phyloP scores from a whole-genome alignment of 2,329 filamentous ascomycete species.

The Canariomyces notabilis region DNA sequence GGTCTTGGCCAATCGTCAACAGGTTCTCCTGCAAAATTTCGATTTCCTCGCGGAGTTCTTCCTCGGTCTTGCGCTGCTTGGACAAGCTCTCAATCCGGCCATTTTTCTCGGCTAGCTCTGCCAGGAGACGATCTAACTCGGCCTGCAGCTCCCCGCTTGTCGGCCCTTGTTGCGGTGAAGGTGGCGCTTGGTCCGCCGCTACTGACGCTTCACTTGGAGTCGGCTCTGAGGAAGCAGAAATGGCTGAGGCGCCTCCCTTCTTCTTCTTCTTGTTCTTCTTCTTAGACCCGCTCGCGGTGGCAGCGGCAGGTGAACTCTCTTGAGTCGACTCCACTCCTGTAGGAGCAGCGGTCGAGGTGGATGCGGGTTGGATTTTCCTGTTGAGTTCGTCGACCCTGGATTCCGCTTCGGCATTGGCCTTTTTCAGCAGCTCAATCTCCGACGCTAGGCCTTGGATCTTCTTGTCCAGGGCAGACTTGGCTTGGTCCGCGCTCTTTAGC shows the following conservation, averaged over 20 bases:
- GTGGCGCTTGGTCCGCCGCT: constrained; percentile 33
- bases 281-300: constrained; percentile 29
- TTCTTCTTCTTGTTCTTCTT: constrained; percentile 92
- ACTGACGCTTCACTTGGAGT: constrained; percentile 31
- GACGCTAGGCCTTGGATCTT: constrained; percentile 41
- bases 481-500: constrained; percentile 32
- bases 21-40: constrained; percentile 78
- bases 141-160: constrained; percentile 37
- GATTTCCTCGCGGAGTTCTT: constrained; percentile 78
- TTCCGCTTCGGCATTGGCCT: constrained; percentile 36
- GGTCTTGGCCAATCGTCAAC: constrained; percentile 71
- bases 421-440: constrained; percentile 39
- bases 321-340: constrained; percentile 17
- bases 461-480: constrained; percentile 39
- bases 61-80: constrained; percentile 67
- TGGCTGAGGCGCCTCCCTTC: constrained; percentile 56
- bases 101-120: constrained; percentile 60
- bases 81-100: constrained; percentile 66
- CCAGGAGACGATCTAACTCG: constrained; percentile 47
- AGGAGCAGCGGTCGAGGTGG: constrained; percentile 25
- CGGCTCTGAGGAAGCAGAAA: constrained; percentile 32
- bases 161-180: constrained; percentile 24
- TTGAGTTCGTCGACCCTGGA: constrained; percentile 38
- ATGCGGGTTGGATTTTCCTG: constrained; percentile 31
- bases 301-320: constrained; percentile 21